These are phyloP conservation scores for Sicyos baderoa DNA, from an alignment of 306 rosid genomes.

Conservation along the genomic window DNA sequence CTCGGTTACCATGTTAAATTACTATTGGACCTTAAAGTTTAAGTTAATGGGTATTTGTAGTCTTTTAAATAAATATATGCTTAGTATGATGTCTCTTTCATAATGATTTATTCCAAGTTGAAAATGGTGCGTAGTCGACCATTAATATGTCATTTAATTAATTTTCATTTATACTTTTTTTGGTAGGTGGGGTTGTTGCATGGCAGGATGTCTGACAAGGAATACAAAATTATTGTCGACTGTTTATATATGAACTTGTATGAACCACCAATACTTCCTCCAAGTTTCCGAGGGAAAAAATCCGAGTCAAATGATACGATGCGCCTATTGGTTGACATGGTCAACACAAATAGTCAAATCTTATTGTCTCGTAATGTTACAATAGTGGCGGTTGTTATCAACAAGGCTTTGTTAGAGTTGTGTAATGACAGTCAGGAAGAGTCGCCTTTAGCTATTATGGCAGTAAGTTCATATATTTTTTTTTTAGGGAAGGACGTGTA, in stretches of 20 bases:
- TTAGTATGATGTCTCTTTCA: background rate
- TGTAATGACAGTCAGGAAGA: slow-evolving; percentile 62
- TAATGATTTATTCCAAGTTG: background rate
- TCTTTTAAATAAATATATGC: background rate
- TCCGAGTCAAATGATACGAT: slow-evolving; percentile 66
- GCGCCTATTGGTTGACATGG: slow-evolving; percentile 78
- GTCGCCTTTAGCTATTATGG: slow-evolving; percentile 77
- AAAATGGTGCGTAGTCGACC: background rate
- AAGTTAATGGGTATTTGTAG: background rate
- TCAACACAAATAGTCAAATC: slow-evolving; percentile 71
- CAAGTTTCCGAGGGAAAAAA: slow-evolving; percentile 79
- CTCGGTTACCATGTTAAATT: background rate
- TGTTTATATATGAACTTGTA: slow-evolving; percentile 64
- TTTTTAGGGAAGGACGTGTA: background rate
- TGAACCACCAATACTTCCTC: slow-evolving; percentile 82
- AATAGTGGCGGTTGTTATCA: slow-evolving; percentile 53
- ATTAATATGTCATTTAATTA: background rate
- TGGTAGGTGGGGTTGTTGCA: slow-evolving; percentile 83
- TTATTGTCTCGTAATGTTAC: slow-evolving; percentile 74
- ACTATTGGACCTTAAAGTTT: background rate
- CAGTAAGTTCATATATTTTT: slow-evolving; percentile 43
- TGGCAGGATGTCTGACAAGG: slow-evolving; percentile 73
- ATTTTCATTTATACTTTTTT: slow-evolving; percentile 21
- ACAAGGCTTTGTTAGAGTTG: slow-evolving; percentile 80
- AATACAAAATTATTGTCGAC: slow-evolving; percentile 90